Conservation (phyloP, 2,329 filamentous ascomycete species). For the Hymenoscyphus linearis region DNA sequence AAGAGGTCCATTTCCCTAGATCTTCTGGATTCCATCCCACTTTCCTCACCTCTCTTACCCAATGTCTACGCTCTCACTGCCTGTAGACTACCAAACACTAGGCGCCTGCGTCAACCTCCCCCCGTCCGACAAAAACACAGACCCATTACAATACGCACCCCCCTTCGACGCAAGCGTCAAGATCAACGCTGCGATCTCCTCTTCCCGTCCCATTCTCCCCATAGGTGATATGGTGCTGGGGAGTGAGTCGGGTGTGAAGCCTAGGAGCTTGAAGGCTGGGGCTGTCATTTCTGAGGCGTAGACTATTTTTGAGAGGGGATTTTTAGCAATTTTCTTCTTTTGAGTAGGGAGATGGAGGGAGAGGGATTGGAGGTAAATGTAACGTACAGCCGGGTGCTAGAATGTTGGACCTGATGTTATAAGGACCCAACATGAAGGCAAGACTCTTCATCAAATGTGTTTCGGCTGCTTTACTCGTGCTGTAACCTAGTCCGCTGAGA, state of each 20-base stretch:
- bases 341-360: neutral
- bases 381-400: constrained; percentile 14
- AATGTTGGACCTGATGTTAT: constrained; percentile 46
- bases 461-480: constrained; percentile 69
- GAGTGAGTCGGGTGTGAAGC: neutral
- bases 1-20: no score
- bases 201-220: constrained; percentile 43
- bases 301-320: constrained; percentile 5
- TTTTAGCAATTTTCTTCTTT: no score
- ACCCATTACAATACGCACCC: constrained; percentile 22
- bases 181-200: constrained; percentile 57
- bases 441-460: constrained; percentile 68
- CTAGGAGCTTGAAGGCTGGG: neutral
- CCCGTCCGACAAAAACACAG: constrained; percentile 24
- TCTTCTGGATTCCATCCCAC: no score
- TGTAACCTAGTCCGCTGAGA: constrained; percentile 72
- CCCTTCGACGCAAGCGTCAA: constrained; percentile 33
- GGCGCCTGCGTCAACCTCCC: constrained; percentile 15
- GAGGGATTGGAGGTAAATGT: neutral
- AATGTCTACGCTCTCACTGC: no score
- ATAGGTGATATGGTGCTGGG: constrained; percentile 5
- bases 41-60: neutral
- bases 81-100: neutral
- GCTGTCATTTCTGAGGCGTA: constrained; percentile 14
- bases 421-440: constrained; percentile 55